Evolutionary conservation across 2,329 filamentous ascomycete species (phyloP), one percentile per base, ranked within the genome.

Genomic region (Helotiales sp.): DNA sequence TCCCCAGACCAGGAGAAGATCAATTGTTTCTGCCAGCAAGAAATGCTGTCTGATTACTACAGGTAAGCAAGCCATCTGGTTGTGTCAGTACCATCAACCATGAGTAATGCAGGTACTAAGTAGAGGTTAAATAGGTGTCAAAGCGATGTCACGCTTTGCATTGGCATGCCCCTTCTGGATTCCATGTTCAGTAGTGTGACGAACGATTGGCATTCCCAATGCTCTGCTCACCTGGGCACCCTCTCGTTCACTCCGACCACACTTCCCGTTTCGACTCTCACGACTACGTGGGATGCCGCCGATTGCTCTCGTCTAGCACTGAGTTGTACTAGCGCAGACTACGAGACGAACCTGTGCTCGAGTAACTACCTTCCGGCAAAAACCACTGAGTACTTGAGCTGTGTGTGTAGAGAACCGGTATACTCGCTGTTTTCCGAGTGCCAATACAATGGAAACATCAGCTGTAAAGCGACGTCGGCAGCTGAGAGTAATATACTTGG

Each of bases 1-100:
- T 5, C 17, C n/a, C 20, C 45, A 2, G 49, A 54, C 2, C 30
- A 63, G 11, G 61, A 63, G n/a, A 63, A 63, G 22, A 10, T 63
- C 8, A 22, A 63, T 49, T 63, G 61, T 26, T 63, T 63, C 43
- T 63, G 61, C 49, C 24, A 24, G 20, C 61, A 63, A n/a, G 47
- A 63, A 55, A 63, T 55, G 61, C 61, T 63, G 6, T 63, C 61
- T 40, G 37, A 34, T 10, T 63, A 63, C 47, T 63, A 37, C 26
- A 28, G 55, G 61, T 63, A 55, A 54, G 30, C 3, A n/a, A 24
- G 1, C 20, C n/a, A 3, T 52, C 47, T 52, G 2, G n/a, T 28
- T 26, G 5, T 26, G 22, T n/a, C n/a, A n/a, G n/a, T n/a, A n/a
- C n/a, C n/a, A n/a, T n/a, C n/a, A n/a, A n/a, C n/a, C n/a, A n/a